Evolutionary conservation across 495 filamentous ascomycete species (phyloP), one percentile per base, ranked within the genome.

Genomic region (Podospora anserina): DNA sequence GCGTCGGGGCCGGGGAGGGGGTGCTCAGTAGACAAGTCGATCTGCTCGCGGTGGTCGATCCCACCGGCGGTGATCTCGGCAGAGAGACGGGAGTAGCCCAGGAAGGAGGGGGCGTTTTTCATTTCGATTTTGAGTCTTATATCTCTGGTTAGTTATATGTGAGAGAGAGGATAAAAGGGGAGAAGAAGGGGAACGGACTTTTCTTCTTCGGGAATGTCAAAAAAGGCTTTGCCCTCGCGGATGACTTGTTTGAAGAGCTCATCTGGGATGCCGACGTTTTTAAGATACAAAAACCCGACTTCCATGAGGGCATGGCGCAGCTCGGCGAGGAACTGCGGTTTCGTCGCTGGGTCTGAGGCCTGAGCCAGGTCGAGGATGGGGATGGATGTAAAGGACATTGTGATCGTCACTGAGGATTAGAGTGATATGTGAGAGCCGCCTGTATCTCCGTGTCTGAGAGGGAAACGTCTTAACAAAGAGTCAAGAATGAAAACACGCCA

Each of bases 251-350:
- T 72, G 73, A 90, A 88, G 34, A 95, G 77, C 32, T 85, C 76
- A 13, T 88, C 81, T 16, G 90, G 80, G 57, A 97, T 88, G 4
- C 92, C 92, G 1, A 91, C 88, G 74, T 97, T 93, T 70, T 87
- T 88, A 63, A 99, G 86, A 73, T 99, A 99, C 66, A 97, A 82
- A 75, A 99, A 97, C 4, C 95, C 95, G 39, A 97, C 92, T 78
- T 94, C 91, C 74, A 98, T 85, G 32, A 98, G 82, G 0, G 93
- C 92, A 72, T 91, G 82, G 20, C 90, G 90, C 16, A 98, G 84
- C 13, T 89, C 78, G 0, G 84, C 79, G 0, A 98, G 82, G 76
- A 97, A 97, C 7, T 69, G 74, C 1, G 89, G 82, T 78, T 96
- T 96, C 0, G 91, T 94, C 9, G 81, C 75, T n/a, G 88, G 78